Base-by-base conservation (phyloP, 2,329 filamentous ascomycete genomes). In the Verticillium nubilum region DNA sequence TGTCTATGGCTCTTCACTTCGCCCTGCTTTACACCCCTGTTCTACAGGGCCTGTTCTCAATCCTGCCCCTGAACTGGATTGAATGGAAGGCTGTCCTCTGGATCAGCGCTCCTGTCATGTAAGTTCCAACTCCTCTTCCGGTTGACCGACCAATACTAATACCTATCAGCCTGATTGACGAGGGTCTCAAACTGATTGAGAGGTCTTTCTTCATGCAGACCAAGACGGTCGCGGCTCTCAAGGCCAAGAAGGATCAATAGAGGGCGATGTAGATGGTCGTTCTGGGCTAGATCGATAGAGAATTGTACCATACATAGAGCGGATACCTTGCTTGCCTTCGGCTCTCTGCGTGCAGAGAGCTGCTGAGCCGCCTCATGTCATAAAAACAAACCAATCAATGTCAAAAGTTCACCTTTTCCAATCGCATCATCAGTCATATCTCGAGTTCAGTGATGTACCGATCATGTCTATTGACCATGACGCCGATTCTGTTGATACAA, bases 1-100 rank as follows among this genome's bases (percentile, higher is more conserved):
- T 99, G 63, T 96, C 91, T 42, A 99, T 99, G 95, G 86, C 86
- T 1, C 83, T 99, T 59, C 95, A 99, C 81, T 97, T 98, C 74
- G 91, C 88, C 26, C 88, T 99, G 56, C 83, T 99, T 37, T 99
- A 99, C 77, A 89, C 88, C 2, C 95, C 96, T 0, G 86, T 97
- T 77, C 77, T 99, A 61, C 94, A 97, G 77, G 80, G 79, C 7
- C 78, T 99, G 61, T 99, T 99, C 79, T 91, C 90, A 37, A 98
- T 99, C 65, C 76, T 97, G 63, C 93, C 95, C 10, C 77, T 99
- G 66, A 89, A 94, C 71, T 86, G 84, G 85, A 81, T 78, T 23
- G 95, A 99, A 76, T 99, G 95, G 95, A 87, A 92, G 77, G 93
- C 96, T 19, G 95, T 99, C 54, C 70, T 97, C 64, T 75, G 81